Percentiles rank a stretch among this genome's conserved stretches.
Conservation (phyloP, 306 rosid genomes). For the Prinsepia uniflora region DNA sequence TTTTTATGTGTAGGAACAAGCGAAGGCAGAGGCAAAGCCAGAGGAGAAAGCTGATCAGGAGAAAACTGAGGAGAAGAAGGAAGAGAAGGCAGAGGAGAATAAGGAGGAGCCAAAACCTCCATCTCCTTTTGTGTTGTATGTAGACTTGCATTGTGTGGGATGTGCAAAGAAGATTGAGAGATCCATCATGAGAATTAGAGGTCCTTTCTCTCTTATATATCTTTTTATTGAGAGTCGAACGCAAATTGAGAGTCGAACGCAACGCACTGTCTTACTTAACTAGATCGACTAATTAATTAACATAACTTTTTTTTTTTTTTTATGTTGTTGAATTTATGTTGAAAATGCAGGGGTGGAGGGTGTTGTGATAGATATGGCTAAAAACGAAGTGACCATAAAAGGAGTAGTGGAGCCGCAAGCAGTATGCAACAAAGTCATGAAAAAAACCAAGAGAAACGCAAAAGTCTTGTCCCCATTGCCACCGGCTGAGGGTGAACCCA, state of each 20-base stretch:
- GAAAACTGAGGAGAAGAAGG: constrained; percentile 21
- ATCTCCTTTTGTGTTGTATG: constrained; percentile 55
- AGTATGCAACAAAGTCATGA: constrained; percentile 54
- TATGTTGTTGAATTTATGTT: neutral
- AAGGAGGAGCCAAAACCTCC: constrained; percentile 61
- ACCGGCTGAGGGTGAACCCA: constrained; percentile 71
- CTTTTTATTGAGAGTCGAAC: too few relatives aligned
- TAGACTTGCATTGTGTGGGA: constrained; percentile 84
- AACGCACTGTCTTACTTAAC: too few relatives aligned
- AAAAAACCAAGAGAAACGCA: constrained; percentile 60
- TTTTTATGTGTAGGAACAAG: constrained; percentile 30
- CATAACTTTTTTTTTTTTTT: neutral
- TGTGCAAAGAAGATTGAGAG: constrained; percentile 85
- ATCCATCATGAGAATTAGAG: constrained; percentile 60
- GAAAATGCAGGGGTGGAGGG: constrained; percentile 65
- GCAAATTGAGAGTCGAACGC: too few relatives aligned
- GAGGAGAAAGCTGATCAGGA: constrained; percentile 18
- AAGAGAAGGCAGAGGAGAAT: constrained; percentile 41
- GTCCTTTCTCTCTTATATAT: constrained; percentile 24
- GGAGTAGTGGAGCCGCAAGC: constrained; percentile 84
- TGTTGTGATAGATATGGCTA: constrained; percentile 57
- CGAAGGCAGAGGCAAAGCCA: constrained; percentile 30
- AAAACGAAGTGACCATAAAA: constrained; percentile 72
- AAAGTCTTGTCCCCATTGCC: constrained; percentile 72
- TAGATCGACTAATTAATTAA: too few relatives aligned